Percentiles rank a stretch among this genome's conserved stretches.
Evolutionary conservation across 495 filamentous ascomycete species (phyloP).

Genomic region (Tuber microsphaerosporum): DNA sequence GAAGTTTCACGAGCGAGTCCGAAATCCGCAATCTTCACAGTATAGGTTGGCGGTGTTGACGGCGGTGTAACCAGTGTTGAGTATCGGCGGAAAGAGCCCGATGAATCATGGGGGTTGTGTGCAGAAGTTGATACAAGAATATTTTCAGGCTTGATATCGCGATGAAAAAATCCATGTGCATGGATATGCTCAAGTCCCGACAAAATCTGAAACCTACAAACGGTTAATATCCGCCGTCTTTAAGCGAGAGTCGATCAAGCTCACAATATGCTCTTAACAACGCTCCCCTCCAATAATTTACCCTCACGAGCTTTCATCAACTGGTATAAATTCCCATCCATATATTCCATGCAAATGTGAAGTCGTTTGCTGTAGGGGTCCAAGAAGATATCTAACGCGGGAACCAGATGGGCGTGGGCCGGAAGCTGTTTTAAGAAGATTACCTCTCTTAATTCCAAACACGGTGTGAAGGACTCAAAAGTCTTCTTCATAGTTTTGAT

Average conservation of each 20-base stretch:
- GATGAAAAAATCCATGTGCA: constrained; percentile 94
- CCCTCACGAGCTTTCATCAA: constrained; percentile 97
- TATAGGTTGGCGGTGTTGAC: constrained; percentile 84
- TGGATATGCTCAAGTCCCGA: constrained; percentile 95
- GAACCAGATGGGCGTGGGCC: constrained; percentile 81
- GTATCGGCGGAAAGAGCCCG: constrained; percentile 76
- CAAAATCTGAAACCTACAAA: constrained; percentile 71
- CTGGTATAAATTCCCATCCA: constrained; percentile 99
- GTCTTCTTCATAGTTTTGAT: constrained; percentile 99
- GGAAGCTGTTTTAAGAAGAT: constrained; percentile 90
- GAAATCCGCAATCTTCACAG: constrained; percentile 98
- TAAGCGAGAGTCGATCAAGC: constrained; percentile 11
- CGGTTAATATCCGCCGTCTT: constrained; percentile 16
- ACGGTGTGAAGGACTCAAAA: constrained; percentile 83
- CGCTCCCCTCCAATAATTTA: constrained; percentile 78
- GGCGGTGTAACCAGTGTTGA: constrained; percentile 90
- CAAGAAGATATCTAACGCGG: constrained; percentile 96
- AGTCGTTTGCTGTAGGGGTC: constrained; percentile 92
- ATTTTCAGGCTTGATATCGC: constrained; percentile 98
- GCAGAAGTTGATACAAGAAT: constrained; percentile 93
- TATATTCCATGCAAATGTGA: constrained; percentile 98
- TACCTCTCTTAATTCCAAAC: constrained; percentile 88
- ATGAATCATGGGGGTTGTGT: constrained; percentile 61
- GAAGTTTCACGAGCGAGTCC: constrained; percentile 95
- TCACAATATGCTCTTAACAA: constrained; percentile 87